Evolutionary conservation across 768 basidiomycete genomes (phyloP).

Genomic region (Holtermannia corniformis): DNA sequence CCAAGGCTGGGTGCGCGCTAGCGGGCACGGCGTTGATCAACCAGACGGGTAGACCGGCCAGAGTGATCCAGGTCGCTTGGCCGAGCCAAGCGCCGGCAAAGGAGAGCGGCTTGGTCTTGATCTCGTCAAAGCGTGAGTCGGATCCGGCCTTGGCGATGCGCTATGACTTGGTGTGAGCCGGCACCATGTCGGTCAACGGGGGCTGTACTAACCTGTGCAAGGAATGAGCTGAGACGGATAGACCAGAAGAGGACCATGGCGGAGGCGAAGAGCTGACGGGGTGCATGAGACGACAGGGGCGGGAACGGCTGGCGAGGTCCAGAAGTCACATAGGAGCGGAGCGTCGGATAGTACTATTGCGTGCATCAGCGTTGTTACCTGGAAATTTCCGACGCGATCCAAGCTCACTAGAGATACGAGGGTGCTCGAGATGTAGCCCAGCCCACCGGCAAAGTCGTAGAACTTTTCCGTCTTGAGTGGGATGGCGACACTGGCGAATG

Average conservation of each 20-base stretch:
- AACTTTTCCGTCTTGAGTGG: slow-evolving; percentile 56
- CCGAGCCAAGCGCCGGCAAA: slow-evolving; percentile 54
- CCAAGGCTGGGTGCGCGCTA: slow-evolving; percentile 49
- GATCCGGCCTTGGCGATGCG: slow-evolving; percentile 51
- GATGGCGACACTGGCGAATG: slow-evolving; percentile 54
- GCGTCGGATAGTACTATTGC: slow-evolving; percentile 50
- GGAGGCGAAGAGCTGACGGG: slow-evolving; percentile 52
- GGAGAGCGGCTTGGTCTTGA: slow-evolving; percentile 46
- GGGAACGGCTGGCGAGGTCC: slow-evolving; percentile 41
- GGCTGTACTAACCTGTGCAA: slow-evolving; percentile 46
- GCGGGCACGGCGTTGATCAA: slow-evolving; percentile 51
- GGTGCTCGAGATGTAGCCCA: slow-evolving; percentile 58
- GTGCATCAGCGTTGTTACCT: neutral
- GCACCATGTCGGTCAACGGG: neutral
- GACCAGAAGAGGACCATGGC: slow-evolving; percentile 56
- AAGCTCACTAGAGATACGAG: slow-evolving; percentile 47
- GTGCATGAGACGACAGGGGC: slow-evolving; percentile 34
- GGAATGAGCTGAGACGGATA: slow-evolving; percentile 54
- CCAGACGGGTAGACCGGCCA: slow-evolving; percentile 62
- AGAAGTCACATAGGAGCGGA: slow-evolving; percentile 47
- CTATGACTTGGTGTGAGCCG: slow-evolving; percentile 31
- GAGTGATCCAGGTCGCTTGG: slow-evolving; percentile 55
- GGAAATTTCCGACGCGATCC: neutral
- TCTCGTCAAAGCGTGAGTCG: slow-evolving; percentile 57
- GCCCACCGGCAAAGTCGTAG: slow-evolving; percentile 58